These are phyloP conservation scores for Aspergillus ochraceus DNA, from an alignment of 2,329 filamentous ascomycete genomes.

Conservation along the genomic window DNA sequence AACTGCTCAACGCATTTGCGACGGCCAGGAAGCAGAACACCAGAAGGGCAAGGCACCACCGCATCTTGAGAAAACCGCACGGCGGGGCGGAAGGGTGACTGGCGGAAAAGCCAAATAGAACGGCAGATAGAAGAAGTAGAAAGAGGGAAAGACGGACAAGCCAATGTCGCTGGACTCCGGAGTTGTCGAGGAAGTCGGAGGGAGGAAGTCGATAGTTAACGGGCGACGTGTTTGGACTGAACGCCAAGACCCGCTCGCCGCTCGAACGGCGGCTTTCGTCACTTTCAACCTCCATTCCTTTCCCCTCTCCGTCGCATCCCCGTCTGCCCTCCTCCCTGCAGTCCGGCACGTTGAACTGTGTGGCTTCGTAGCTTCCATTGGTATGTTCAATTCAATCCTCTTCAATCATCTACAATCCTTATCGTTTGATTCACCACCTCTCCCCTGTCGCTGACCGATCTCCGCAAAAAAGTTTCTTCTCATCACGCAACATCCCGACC, in stretches of 20 bases:
- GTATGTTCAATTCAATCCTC: background rate
- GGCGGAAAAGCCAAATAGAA: constrained; percentile 11
- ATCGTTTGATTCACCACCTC: background rate
- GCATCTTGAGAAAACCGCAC: constrained; percentile 59
- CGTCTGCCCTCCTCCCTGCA: constrained; percentile 5
- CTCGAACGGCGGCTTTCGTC: constrained; percentile 28
- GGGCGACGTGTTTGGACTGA: constrained; percentile 46
- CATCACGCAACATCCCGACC: constrained; percentile 18
- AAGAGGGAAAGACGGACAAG: constrained; percentile 16
- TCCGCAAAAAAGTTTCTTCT: constrained; percentile 26
- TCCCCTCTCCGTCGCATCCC: constrained; percentile 10
- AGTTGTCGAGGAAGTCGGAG: constrained; percentile 1
- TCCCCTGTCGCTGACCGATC: background rate
- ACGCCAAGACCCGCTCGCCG: constrained; percentile 39
- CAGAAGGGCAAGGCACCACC: constrained; percentile 70
- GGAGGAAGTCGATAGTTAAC: constrained; percentile 26
- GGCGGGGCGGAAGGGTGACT: constrained; percentile 28
- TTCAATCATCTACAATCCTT: background rate
- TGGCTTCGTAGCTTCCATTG: background rate
- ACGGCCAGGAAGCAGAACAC: constrained; percentile 59
- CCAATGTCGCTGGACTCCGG: background rate
- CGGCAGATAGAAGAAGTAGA: constrained; percentile 17
- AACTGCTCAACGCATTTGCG: constrained; percentile 71
- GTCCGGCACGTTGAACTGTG: background rate
- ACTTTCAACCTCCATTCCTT: constrained; percentile 29